phyloP scores from a whole-genome alignment of 2,329 filamentous ascomycete species.

The Botryotinia convoluta region DNA sequence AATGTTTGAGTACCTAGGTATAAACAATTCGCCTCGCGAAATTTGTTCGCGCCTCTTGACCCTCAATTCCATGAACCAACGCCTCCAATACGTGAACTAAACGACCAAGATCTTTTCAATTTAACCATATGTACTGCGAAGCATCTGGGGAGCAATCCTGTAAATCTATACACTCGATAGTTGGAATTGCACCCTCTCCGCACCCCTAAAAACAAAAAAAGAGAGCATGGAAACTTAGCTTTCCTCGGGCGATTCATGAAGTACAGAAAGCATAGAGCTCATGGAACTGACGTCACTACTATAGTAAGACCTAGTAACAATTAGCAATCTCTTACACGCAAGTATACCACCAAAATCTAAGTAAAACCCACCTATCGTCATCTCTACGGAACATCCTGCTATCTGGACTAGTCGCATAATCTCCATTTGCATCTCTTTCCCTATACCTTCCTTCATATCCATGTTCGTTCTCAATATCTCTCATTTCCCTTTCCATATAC shows the following conservation, averaged over 20 bases:
- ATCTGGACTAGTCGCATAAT: constrained; percentile 8
- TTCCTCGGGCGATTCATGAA: constrained; percentile 16
- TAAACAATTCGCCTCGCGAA: not conserved
- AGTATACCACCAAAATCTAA: not conserved
- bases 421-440: not conserved
- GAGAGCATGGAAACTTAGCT: not conserved
- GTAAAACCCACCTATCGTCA: not conserved
- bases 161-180: not conserved
- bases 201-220: not conserved
- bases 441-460: not conserved
- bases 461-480: not conserved
- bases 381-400: not conserved
- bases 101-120: not conserved
- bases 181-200: not conserved
- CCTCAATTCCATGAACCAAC: not conserved
- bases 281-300: constrained; percentile 8
- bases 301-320: constrained; percentile 2
- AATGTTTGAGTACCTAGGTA: not conserved
- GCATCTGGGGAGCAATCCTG: not conserved
- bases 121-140: not conserved
- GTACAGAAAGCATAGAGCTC: constrained; percentile 17
- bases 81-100: not conserved
- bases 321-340: not conserved
- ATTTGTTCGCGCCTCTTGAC: not conserved
- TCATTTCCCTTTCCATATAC: constrained; percentile 13